Conservation (phyloP, 176 grass and related monocot genomes). For the Secale cereale region DNA sequence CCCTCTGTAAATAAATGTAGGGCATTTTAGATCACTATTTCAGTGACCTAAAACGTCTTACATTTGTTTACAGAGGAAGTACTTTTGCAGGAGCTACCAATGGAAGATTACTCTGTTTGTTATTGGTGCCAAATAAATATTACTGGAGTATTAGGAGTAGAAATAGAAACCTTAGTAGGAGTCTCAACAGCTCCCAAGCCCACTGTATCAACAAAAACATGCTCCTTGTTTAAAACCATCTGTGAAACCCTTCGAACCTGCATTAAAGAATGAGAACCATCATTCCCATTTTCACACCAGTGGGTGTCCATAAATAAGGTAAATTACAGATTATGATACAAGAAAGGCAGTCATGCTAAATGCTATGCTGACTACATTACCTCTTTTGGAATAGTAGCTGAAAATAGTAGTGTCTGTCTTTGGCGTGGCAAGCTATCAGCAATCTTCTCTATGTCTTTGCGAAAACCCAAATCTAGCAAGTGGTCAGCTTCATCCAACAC, state of each 20-base stretch:
- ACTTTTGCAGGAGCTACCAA: too few species aligned
- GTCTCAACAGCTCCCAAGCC: slow-evolving; percentile 76
- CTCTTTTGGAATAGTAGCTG: slow-evolving; percentile 96
- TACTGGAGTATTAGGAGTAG: neutral
- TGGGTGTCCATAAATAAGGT: slow-evolving; percentile 2
- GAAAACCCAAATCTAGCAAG: slow-evolving; percentile 89
- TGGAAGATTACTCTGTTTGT: neutral
- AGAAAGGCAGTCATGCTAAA: neutral
- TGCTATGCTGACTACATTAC: slow-evolving; percentile 33
- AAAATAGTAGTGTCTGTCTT: slow-evolving; percentile 82
- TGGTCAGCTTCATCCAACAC: slow-evolving; percentile 99
- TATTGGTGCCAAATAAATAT: neutral
- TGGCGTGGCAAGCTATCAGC: slow-evolving; percentile 93
- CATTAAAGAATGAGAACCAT: slow-evolving; percentile 19
- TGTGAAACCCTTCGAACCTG: slow-evolving; percentile 93
- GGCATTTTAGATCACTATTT: too few species aligned
- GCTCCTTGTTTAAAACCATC: slow-evolving; percentile 85
- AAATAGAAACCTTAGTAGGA: slow-evolving; percentile 64
- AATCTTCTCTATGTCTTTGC: slow-evolving; percentile 92
- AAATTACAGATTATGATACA: neutral
- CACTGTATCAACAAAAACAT: slow-evolving; percentile 88
- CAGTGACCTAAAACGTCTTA: too few species aligned
- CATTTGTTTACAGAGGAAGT: too few species aligned
- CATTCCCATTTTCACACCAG: slow-evolving; percentile 6
- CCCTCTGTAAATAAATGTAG: too few species aligned